Conservation (phyloP, 176 grass and related monocot genomes). For the Themeda triandra region DNA sequence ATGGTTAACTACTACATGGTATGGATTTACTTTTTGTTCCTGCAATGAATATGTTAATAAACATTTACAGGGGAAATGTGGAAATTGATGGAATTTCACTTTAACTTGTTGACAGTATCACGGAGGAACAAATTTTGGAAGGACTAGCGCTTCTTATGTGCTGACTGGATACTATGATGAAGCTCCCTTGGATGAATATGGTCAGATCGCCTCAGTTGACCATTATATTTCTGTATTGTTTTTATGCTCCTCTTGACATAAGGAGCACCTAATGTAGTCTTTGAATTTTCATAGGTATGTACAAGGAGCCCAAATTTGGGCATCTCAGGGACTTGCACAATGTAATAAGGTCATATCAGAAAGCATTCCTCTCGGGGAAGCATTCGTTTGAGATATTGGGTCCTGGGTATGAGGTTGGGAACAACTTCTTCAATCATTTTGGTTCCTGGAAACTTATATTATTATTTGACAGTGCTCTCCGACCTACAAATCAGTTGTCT, state of each 20-base stretch:
- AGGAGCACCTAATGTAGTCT: slow-evolving; percentile 1
- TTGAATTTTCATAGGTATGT: slow-evolving; percentile 52
- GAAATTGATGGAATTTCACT: slow-evolving; percentile 17
- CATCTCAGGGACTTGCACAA: slow-evolving; percentile 83
- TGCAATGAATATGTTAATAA: background rate
- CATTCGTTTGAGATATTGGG: slow-evolving; percentile 52
- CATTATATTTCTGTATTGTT: slow-evolving; percentile 1
- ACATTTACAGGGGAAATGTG: background rate
- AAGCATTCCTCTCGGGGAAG: slow-evolving; percentile 63
- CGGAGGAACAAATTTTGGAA: slow-evolving; percentile 96
- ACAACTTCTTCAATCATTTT: slow-evolving; percentile 18
- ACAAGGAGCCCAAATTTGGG: slow-evolving; percentile 87
- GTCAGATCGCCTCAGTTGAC: slow-evolving; percentile 33
- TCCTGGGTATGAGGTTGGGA: slow-evolving; percentile 63
- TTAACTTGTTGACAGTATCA: slow-evolving; percentile 60
- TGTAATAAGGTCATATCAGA: slow-evolving; percentile 59
- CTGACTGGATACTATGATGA: slow-evolving; percentile 90
- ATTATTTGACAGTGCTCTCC: background rate
- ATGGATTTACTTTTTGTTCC: slow-evolving; percentile 13
- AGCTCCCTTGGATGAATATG: slow-evolving; percentile 89
- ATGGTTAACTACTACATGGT: slow-evolving; percentile 95
- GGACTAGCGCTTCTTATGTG: slow-evolving; percentile 69
- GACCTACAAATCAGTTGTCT: slow-evolving; percentile 11
- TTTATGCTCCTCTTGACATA: slow-evolving; percentile 5
- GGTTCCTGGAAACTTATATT: background rate